Conservation (phyloP, 352 stramenopile genomes). For the Phytophthora tentaculata region DNA sequence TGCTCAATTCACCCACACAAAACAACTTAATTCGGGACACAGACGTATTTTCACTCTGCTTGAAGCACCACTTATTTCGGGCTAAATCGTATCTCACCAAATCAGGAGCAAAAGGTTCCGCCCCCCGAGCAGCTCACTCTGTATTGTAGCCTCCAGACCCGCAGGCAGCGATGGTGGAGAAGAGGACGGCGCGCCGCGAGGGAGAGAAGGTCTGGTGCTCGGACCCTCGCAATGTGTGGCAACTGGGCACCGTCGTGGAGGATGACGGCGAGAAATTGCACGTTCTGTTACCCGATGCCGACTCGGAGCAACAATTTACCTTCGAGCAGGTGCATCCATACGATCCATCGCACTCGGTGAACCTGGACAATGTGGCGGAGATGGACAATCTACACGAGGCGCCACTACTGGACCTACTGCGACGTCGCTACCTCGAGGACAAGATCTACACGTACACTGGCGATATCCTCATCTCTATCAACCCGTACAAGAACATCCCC, state of each 20-base stretch:
- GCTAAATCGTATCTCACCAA: conserved; percentile 30
- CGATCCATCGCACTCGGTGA: conserved; percentile 89
- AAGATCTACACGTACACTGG: conserved; percentile 96
- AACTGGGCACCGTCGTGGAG: conserved; percentile 85
- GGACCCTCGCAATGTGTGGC: conserved; percentile 87
- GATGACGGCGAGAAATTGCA: conserved; percentile 88
- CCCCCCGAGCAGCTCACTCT: conserved; percentile 15
- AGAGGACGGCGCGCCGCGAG: conserved; percentile 69
- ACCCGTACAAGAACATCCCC: conserved; percentile 96
- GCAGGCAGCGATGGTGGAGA: conserved; percentile 37
- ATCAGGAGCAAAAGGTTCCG: conserved; percentile 26
- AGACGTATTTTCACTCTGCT: conserved; percentile 1
- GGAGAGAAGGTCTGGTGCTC: conserved; percentile 91
- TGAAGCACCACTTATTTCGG: conserved; percentile 17
- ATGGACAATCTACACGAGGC: conserved; percentile 95
- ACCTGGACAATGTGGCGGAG: conserved; percentile 92
- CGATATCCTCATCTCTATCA: conserved; percentile 96
- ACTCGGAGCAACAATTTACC: conserved; percentile 82
- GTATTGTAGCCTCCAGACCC: neutral
- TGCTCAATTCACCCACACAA: conserved; percentile 4
- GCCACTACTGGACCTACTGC: conserved; percentile 89
- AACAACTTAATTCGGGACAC: conserved; percentile 13
- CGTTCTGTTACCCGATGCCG: conserved; percentile 78
- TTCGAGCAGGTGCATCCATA: conserved; percentile 90
- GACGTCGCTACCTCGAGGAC: conserved; percentile 89